Base-by-base conservation (phyloP, 2,329 filamentous ascomycete species). In the Paecilomyces niveus region DNA sequence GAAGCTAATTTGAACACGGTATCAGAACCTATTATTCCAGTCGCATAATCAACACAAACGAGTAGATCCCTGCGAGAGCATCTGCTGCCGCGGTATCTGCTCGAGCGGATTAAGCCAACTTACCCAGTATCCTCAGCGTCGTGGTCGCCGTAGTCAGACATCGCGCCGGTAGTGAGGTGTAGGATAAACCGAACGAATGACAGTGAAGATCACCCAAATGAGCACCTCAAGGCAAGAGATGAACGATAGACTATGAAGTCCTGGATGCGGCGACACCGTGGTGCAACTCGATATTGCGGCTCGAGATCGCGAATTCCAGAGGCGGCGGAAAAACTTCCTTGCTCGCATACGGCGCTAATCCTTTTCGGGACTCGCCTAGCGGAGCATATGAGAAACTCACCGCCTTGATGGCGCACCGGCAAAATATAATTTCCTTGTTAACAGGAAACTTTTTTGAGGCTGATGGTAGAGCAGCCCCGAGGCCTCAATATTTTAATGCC, bases 71-170 rank as follows among this genome's bases (percentile, higher is more conserved):
- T n/a, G n/a, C 22, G 15, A 18, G 53, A 21, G 53, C 33, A 5
- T 33, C 11, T 13, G 18, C 53, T 35, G 53, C 15, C 15, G 29
- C 32, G 21, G 54, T 21, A 45, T 55, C 39, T 55, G 33, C 15
- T 24, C 35, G 11, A 32, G 45, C n/a, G 39, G 55, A 53, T 51
- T 45, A 35, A 51, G 21, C 33, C 53, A 21, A 76, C 82, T 78
- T 76, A 86, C 83, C 77, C 81, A 66, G 78, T 81, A 65, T 80
- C 83, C 66, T 80, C 83, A 64, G 78, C 80, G 69, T 85, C 84
- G 66, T 88, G 84, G 68, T 87, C 85, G 66, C 85, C 87, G 77
- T 86, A 87, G 77, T 90, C 88, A 75, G 88, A 91, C 88, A 91
- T 90, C 54, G 60, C 72, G 68, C 56, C 58, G 59, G 54, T n/a